Evolutionary conservation across 176 grass and related monocot species (phyloP).

Genomic region (Aegilops longissima): DNA sequence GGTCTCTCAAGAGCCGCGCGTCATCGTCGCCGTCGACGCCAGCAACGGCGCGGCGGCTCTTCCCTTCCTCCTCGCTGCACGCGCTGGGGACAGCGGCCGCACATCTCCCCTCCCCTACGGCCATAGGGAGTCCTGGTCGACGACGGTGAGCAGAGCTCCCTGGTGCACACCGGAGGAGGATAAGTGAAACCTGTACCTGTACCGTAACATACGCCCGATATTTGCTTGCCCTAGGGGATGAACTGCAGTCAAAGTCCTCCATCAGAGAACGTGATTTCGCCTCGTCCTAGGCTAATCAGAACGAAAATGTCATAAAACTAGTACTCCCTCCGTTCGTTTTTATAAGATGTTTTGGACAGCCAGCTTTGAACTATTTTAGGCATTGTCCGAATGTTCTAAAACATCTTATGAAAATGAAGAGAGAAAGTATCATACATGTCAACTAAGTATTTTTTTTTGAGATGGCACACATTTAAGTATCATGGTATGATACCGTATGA

Average conservation of each 20-base stretch:
- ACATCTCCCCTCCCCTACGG: not conserved
- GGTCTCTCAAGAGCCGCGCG: constrained; percentile 27
- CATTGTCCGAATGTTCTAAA: no score
- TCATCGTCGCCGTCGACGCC: not conserved
- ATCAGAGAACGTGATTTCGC: not conserved
- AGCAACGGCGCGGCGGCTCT: constrained; percentile 28
- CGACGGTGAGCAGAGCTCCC: constrained; percentile 6
- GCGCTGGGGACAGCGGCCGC: not conserved
- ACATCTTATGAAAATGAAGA: no score
- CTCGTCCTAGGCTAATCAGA: not conserved
- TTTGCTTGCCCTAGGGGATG: no score
- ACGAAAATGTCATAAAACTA: no score
- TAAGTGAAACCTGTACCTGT: not conserved
- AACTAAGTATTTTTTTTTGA: no score
- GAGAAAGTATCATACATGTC: no score
- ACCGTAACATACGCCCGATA: not conserved
- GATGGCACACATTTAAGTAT: no score
- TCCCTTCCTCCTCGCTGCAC: constrained; percentile 17
- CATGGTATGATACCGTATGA: no score
- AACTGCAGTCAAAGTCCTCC: not conserved
- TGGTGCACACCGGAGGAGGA: not conserved
- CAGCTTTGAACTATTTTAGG: no score
- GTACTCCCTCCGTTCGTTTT: no score
- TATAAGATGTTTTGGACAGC: no score
- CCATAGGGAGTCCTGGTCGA: not conserved